Conservation (phyloP, 2,329 filamentous ascomycete species). For the Akanthomyces uredinophilus region DNA sequence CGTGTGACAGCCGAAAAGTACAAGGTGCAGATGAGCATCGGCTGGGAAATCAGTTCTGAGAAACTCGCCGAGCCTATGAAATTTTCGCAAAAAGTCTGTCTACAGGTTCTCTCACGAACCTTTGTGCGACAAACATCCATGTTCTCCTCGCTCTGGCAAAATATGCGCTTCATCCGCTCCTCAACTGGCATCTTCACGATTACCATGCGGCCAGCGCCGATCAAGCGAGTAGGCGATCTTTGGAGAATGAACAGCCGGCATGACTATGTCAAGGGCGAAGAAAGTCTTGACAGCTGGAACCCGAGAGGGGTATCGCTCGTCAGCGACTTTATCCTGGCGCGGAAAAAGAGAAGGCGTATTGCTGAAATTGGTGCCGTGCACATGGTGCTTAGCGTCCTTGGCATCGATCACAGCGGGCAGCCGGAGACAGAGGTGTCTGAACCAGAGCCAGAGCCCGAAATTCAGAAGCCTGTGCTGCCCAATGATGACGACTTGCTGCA, state of each 20-base stretch:
- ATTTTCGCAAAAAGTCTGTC: constrained; percentile 73
- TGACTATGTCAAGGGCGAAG: constrained; percentile 95
- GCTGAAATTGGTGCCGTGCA: constrained; percentile 76
- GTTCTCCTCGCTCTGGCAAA: constrained; percentile 82
- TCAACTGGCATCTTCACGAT: constrained; percentile 83
- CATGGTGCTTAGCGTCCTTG: constrained; percentile 57
- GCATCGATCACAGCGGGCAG: constrained; percentile 36
- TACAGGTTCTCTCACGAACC: constrained; percentile 77
- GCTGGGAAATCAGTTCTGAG: constrained; percentile 79
- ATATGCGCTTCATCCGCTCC: constrained; percentile 79
- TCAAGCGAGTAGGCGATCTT: constrained; percentile 85
- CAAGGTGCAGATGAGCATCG: constrained; percentile 78
- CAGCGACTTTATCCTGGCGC: constrained; percentile 74
- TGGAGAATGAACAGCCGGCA: constrained; percentile 96
- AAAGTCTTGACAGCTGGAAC: constrained; percentile 76
- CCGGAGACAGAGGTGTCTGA: constrained; percentile 26
- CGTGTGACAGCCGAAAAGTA: constrained; percentile 89
- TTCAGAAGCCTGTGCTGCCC: constrained; percentile 39
- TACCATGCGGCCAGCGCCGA: constrained; percentile 78
- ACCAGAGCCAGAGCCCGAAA: constrained; percentile 31
- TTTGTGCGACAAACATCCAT: constrained; percentile 84
- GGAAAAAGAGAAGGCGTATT: constrained; percentile 67
- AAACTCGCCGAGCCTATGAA: constrained; percentile 84
- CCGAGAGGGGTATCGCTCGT: constrained; percentile 87
- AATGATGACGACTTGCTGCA: constrained; percentile 53